Base-by-base conservation (phyloP, 768 basidiomycete species). In the Neoboletus subvelutipes region DNA sequence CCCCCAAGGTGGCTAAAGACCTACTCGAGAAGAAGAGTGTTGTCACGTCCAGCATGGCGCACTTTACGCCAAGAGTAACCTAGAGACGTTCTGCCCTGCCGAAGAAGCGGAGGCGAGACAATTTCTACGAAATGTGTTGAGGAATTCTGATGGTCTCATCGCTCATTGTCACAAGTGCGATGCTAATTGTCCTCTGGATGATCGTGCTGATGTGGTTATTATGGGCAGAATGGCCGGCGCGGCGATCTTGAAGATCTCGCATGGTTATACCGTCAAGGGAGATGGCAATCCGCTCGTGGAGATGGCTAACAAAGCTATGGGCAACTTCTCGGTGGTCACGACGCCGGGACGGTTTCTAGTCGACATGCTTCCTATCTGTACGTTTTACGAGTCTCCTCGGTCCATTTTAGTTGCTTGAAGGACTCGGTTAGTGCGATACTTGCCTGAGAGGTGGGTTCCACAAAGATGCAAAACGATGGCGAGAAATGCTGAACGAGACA, bases 201-300 rank as follows among this genome's bases (percentile, higher is more conserved):
- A 47, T 28, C 10, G 20, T 43, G 22, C 11, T 53, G 9, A 56
- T 12, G 3, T 10, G 45, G 5, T 3, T 2, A 33, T 33, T 1
- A 2, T 31, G 29, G 29, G 29, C 9, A 31, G 29, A 40, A 59
- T 69, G 52, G 66, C 72, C 0, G 73, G 73, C 0, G 66, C 75
- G 4, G 60, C 69, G 15, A 75, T 78, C 57, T 58, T 71, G 55
- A 67, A 61, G 20, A 63, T 73, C 17, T 73, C 73, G 2, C 71
- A 78, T 48, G 78, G 77, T 3, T 66, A 76, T n/a, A 60, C 69
- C 15, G 71, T 75, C 18, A 39, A 66, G 50, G 60, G 63, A 4
- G 57, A 64, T 2, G 45, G 64, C 28, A 77, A 78, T 59, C 73
- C 71, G 0, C 70, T 73, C 28, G 61, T 76, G 15, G 46, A 67